A percentile compares a stretch with the other conserved stretches of the same genome.
phyloP scores from a whole-genome alignment of 805 yeast genomes.

The Pichia thaimueangensis region DNA sequence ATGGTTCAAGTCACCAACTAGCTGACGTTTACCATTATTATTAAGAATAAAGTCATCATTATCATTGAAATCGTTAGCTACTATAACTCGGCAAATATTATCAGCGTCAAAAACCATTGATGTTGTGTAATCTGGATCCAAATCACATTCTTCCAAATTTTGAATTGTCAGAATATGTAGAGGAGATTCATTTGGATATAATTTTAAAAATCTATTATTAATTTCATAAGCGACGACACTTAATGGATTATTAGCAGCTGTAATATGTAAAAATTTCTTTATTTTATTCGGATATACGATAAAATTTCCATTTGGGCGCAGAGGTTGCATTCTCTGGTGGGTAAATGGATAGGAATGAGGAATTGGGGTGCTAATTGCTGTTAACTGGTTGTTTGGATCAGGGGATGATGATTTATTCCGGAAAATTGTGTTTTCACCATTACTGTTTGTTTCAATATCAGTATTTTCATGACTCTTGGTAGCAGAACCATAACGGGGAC shows the following conservation, averaged over 20 bases:
- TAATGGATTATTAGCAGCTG: slow-evolving; percentile 42
- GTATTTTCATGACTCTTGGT: background rate
- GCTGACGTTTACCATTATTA: slow-evolving; percentile 19
- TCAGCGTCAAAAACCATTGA: slow-evolving; percentile 55
- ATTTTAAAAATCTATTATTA: slow-evolving; percentile 45
- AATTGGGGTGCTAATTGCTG: slow-evolving; percentile 7
- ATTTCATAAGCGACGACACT: slow-evolving; percentile 48
- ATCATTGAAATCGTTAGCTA: slow-evolving; percentile 33
- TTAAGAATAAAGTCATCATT: slow-evolving; percentile 1
- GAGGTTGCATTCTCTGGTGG: background rate
- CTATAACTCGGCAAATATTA: slow-evolving; percentile 40
- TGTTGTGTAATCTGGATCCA: slow-evolving; percentile 70
- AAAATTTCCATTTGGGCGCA: slow-evolving; percentile 5
- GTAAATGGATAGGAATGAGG: background rate
- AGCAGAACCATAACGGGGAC: background rate
- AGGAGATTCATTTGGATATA: slow-evolving; percentile 59
- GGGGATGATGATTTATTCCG: slow-evolving; percentile 1
- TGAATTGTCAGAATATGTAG: slow-evolving; percentile 57
- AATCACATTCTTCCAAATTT: slow-evolving; percentile 61
- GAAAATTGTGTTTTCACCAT: background rate
- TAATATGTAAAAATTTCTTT: slow-evolving; percentile 58
- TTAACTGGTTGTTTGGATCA: background rate
- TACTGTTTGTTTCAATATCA: background rate
- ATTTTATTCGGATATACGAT: slow-evolving; percentile 15
- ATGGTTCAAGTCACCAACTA: slow-evolving; percentile 21